phyloP scores from a whole-genome alignment of 441 rosid genomes.

The Eutrema salsugineum region DNA sequence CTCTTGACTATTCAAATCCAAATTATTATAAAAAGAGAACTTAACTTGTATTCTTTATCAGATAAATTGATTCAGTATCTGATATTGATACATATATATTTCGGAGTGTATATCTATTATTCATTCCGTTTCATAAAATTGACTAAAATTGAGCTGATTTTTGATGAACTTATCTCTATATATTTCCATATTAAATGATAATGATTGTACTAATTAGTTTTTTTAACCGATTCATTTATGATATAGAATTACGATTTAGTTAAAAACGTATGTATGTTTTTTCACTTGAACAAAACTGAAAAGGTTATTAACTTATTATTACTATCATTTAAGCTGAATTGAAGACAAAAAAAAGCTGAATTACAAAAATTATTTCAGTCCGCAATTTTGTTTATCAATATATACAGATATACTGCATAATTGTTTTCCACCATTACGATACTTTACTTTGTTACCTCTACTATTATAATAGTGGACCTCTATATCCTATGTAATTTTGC shows the following conservation, averaged over 20 bases:
- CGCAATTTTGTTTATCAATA: background rate
- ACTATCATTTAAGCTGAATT: background rate
- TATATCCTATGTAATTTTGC: background rate
- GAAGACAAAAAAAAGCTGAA: too few relatives aligned
- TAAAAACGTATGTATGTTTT: background rate
- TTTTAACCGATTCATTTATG: too few relatives aligned
- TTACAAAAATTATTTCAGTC: background rate
- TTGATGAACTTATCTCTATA: too few relatives aligned
- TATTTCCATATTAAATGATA: too few relatives aligned
- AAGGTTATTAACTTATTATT: too few relatives aligned
- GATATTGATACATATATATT: background rate
- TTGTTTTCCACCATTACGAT: background rate
- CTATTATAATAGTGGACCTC: background rate
- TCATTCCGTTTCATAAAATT: too few relatives aligned
- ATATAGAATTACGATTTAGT: too few relatives aligned
- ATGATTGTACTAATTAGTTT: too few relatives aligned
- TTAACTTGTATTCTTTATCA: too few relatives aligned
- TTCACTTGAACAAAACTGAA: background rate
- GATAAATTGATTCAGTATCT: background rate
- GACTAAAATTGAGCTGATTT: too few relatives aligned
- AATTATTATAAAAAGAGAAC: background rate
- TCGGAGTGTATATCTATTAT: too few relatives aligned
- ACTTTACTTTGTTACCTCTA: background rate
- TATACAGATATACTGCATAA: too few relatives aligned
- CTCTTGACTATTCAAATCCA: slow-evolving; percentile 7